Percentiles rank a stretch among this genome's conserved stretches.
These are phyloP conservation scores for Metschnikowia koreensis DNA, from an alignment of 805 yeast genomes.

Conservation along the genomic window DNA sequence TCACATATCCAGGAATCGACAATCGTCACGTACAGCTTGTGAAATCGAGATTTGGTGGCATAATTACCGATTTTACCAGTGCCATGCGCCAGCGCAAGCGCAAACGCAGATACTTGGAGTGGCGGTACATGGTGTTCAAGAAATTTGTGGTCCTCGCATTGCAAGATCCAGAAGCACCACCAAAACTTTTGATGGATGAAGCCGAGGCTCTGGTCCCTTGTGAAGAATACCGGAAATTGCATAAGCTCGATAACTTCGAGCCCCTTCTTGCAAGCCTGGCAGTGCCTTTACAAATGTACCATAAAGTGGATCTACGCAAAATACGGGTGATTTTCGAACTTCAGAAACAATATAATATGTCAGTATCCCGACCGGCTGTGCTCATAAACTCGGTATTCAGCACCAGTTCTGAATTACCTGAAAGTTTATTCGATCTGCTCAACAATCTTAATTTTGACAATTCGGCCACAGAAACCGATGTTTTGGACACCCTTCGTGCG, in stretches of 20 bases:
- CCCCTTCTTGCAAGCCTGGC: slow-evolving; percentile 2
- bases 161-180: slow-evolving; percentile 2
- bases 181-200: slow-evolving; percentile 3
- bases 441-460: not conserved
- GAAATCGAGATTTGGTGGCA: slow-evolving; percentile 2
- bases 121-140: slow-evolving; percentile 14
- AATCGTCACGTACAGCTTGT: slow-evolving; percentile 12
- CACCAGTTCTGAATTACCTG: not conserved
- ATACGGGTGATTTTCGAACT: slow-evolving; percentile 3
- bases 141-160: slow-evolving; percentile 6
- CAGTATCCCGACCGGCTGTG: slow-evolving; percentile 2
- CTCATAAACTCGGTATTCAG: slow-evolving; percentile 8
- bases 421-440: not conserved
- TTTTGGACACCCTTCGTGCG: slow-evolving; percentile 8
- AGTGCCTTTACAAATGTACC: not conserved
- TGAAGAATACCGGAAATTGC: slow-evolving; percentile 1
- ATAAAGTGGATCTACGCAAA: not conserved
- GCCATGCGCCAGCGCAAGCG: slow-evolving; percentile 2
- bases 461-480: not conserved
- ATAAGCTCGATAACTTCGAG: slow-evolving; percentile 2
- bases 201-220: slow-evolving; percentile 10
- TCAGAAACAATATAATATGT: slow-evolving; percentile 1
- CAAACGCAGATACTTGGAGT: slow-evolving; percentile 12
- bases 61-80: not conserved
- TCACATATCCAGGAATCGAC: slow-evolving; percentile 13